Evolutionary conservation across 176 grass and related monocot species (phyloP).

Genomic region (Cocos nucifera): DNA sequence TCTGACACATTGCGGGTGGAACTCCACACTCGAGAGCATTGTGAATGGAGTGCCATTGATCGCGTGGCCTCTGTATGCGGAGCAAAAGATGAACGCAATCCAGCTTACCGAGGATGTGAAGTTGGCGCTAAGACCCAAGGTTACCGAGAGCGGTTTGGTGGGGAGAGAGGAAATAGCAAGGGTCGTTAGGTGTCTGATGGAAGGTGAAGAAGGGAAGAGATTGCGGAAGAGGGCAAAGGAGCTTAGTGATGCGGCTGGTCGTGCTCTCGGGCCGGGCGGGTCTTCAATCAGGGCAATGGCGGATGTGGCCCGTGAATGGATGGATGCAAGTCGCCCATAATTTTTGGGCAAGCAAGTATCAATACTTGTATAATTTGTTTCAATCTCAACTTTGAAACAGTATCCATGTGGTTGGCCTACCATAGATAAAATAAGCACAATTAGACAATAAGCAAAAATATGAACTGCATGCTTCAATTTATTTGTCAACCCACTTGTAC

Average conservation of each 20-base stretch:
- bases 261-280: neutral
- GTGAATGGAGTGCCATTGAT: constrained; percentile 32
- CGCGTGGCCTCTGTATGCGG: constrained; percentile 34
- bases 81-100: constrained; percentile 33
- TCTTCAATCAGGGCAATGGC: neutral
- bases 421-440: no score
- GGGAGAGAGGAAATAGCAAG: constrained; percentile 34
- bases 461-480: no score
- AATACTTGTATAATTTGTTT: no score
- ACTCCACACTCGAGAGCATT: constrained; percentile 26
- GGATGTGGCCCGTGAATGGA: constrained; percentile 8
- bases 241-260: neutral
- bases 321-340: neutral
- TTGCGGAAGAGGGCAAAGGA: neutral
- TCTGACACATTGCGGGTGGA: constrained; percentile 30
- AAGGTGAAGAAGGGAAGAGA: constrained; percentile 12
- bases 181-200: constrained; percentile 12
- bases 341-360: no score
- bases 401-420: no score
- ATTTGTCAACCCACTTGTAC: no score
- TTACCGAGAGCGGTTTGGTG: constrained; percentile 32
- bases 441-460: no score
- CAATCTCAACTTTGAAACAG: no score
- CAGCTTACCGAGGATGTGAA: constrained; percentile 9
- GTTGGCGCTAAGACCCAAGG: constrained; percentile 16